Base-by-base conservation (phyloP, 2,329 filamentous ascomycete species). In the Paraconiothyrium brasiliense region DNA sequence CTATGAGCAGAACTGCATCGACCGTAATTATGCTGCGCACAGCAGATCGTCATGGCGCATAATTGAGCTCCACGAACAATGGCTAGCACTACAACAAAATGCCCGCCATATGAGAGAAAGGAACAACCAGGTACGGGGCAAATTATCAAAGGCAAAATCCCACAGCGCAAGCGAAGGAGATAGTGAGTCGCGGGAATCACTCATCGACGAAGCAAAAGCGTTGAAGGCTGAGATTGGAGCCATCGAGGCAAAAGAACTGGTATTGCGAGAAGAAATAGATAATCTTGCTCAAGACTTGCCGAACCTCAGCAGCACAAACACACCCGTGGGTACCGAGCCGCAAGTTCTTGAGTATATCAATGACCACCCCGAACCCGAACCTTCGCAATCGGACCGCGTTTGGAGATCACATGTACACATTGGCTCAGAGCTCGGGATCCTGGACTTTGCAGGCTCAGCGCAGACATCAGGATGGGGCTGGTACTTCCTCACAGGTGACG, bases 401-500 rank as follows among this genome's bases (percentile, higher is more conserved):
- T 89, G 86, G 86, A 85, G 88, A 46, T 94, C 92, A 0, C 94
- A 97, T 77, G 91, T 95, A 8, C 87, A 94, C 68, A 94, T 99
- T 69, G 95, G 95, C 35, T 84, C 88, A 4, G 88, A 93, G 73
- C 86, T 99, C n/a, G 89, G 90, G 37, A 85, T 99, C n/a, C 84
- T 99, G 55, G 94, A 99, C 81, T 97, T 99, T 74, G 84, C 90
- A 5, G 89, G 86, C 61, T 93, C 93, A 5, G 90, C 90, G 1
- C 89, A 87, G n/a, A 90, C 92, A 1, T 92, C 90, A 3, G 95
- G 95, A 41, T 99, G 94, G 94, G 95, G 95, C 1, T 99, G 93
- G 92, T 99, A 99, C 82, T 98, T 93, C 79, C 87, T 99, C 11
- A 84, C 92, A n/a, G 92, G 94, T 74, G 94, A 97, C 73, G 95